phyloP scores from a whole-genome alignment of 352 stramenopile species.

The Hyphochytrium catenoides region DNA sequence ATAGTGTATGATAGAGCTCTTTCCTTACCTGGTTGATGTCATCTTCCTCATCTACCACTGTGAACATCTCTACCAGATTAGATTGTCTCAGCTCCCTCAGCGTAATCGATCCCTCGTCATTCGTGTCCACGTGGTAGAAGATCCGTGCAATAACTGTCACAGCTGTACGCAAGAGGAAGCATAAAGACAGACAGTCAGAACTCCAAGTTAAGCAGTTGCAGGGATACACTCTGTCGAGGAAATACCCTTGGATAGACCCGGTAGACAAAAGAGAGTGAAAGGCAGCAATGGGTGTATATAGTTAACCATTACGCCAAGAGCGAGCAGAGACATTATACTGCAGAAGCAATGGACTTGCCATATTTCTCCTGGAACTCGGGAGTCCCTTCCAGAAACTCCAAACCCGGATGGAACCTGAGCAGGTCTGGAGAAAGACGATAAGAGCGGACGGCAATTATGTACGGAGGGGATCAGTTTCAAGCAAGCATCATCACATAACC shows the following conservation, averaged over 20 bases:
- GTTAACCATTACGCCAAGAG: too few species aligned
- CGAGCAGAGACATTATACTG: background rate
- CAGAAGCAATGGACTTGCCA: conserved; percentile 14
- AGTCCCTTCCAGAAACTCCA: conserved; percentile 90
- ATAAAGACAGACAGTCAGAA: too few species aligned
- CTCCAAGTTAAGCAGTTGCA: too few species aligned
- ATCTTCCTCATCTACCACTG: conserved; percentile 91
- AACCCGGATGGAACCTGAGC: conserved; percentile 63
- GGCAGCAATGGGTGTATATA: too few species aligned
- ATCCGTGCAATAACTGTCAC: conserved; percentile 86
- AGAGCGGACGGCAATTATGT: background rate
- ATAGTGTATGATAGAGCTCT: too few species aligned
- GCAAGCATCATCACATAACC: background rate
- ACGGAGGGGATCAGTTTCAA: background rate
- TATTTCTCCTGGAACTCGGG: conserved; percentile 99
- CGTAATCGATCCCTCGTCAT: conserved; percentile 84
- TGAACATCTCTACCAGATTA: conserved; percentile 83
- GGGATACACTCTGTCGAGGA: too few species aligned
- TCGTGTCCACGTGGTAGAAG: conserved; percentile 79
- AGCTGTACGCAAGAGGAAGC: conserved; percentile 16
- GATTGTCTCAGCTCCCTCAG: conserved; percentile 74
- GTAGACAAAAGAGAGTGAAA: too few species aligned
- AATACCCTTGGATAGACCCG: too few species aligned
- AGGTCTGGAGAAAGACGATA: conserved; percentile 20
- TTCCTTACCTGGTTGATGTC: conserved; percentile 99